These are phyloP conservation scores for Myriosclerotinia curreyana DNA, from an alignment of 2,329 filamentous ascomycete genomes.

Conservation along the genomic window DNA sequence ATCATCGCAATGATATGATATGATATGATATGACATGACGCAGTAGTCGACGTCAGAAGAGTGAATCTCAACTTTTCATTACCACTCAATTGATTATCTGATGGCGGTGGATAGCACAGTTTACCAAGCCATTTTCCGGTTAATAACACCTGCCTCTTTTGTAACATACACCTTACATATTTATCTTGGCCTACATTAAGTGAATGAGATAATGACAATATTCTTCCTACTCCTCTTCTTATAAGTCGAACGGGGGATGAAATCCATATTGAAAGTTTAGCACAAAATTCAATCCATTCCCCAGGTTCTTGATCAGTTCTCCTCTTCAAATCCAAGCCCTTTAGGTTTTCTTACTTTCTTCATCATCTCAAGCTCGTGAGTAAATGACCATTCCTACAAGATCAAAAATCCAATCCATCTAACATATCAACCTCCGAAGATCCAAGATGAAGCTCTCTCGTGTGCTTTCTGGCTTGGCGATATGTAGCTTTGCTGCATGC, in stretches of 20 bases:
- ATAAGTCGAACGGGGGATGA: not conserved
- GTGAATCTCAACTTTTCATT: not conserved
- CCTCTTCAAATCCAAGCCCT: not conserved
- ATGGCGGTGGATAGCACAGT: not conserved
- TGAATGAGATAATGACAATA: slow-evolving; percentile 5
- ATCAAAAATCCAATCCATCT: not conserved
- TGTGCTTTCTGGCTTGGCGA: slow-evolving; percentile 8
- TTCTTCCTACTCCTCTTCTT: slow-evolving; percentile 1
- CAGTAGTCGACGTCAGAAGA: not conserved
- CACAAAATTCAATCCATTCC: not conserved
- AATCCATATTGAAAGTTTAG: not conserved
- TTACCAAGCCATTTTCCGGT: slow-evolving; percentile 1
- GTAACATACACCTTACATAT: not conserved
- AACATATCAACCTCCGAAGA: not conserved
- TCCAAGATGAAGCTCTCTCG: slow-evolving; percentile 20
- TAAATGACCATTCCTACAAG: not conserved
- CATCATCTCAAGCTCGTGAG: slow-evolving; percentile 1
- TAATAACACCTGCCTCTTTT: slow-evolving; percentile 17
- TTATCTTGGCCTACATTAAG: slow-evolving; percentile 15
- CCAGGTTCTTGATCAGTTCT: not conserved
- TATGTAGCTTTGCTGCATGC: slow-evolving; percentile 21
- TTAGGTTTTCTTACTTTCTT: not conserved
- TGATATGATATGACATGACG: not conserved
- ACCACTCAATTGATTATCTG: not conserved
- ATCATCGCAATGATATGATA: not conserved